Evolutionary conservation across 164 flowering plant genomes (phyloP), one percentile per base, ranked within the genome.

Genomic region (Nymphaea colorata): DNA sequence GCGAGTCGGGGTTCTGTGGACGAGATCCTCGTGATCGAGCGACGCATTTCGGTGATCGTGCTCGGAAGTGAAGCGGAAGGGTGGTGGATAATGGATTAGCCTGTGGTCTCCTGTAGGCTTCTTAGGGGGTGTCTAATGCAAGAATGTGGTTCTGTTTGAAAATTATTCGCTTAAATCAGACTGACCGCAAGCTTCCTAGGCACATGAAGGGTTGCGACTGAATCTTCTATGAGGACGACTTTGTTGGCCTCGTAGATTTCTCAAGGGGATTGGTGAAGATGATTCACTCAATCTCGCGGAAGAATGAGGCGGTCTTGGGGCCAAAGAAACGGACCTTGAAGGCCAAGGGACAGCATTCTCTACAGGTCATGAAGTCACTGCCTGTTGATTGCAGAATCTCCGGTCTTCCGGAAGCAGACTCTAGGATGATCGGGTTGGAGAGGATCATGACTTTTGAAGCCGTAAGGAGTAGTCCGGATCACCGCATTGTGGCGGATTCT

Each of bases 291-390:
- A 51, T 51, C 14, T 51, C 57, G 57, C 57, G 57, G 8, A 51
- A 51, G 14, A 51, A 15, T 15, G 57, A 51, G 57, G 57, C 57
- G 14, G 8, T 15, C 57, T 51, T 51, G 57, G 57, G 57, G 83
- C 72, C 76, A 47, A 68, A 71, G 71, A 73, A 64, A 41, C 72
- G 68, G 8, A 59, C 53, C 25, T 44, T 65, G 25, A 78, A 75
- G 61, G 44, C 77, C 11, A 72, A 43, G 70, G 72, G 69, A 51
- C 60, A 73, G 4, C 79, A 86, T 70, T 67, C 79, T 17, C 66
- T 84, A 41, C 79, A 84, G 73, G 73, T 85, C 1, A 77, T 82
- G 72, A 78, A 76, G 65, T 83, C 91, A 10, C 73, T 87, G 78
- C 92, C 96, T 5, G 84, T 64, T 63, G 83, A 82, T 71, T 81